Evolutionary conservation across 495 filamentous ascomycete species (phyloP), one percentile per base, ranked within the genome.

Genomic region (Staphylotrichum tortipilum): DNA sequence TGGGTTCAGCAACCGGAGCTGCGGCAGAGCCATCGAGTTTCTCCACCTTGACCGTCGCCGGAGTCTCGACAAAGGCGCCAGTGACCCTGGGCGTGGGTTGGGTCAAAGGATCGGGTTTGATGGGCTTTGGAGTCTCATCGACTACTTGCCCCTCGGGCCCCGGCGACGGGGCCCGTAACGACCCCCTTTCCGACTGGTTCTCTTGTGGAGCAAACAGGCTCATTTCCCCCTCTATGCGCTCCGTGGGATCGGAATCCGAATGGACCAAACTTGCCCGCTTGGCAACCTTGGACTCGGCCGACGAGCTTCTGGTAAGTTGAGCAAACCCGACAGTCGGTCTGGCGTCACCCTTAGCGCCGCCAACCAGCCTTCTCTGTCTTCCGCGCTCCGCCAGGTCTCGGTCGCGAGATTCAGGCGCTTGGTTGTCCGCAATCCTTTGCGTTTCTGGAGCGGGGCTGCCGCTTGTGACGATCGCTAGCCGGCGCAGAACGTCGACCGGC

Each of bases 401-500:
- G 11, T 36, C 52, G 7, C 47, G 41, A 18, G 19, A 23, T 3
- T 38, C n/a, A n/a, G 19, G 19, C 19, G 47, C 17, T 18, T 51
- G 43, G 17, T 28, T 33, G 10, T n/a, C 36, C 7, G n/a, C 28
- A 40, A 10, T 14, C 6, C 7, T 53, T 36, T 60, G 63, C 47
- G 54, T 61, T 42, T 58, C 40, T 15, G 59, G 37, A 10, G 47
- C 23, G 2, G 80, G 72, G 47, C 75, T 82, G 29, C 67, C 69
- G 55, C 76, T 85, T 18, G 81, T 76, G 17, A 77, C 76, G 57
- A 79, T 71, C 3, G 83, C 79, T 7, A 90, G 69, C 44, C 72
- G 77, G 41, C 77, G 77, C 50, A 88, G 71, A 28, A 88, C 62
- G 46, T 84, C 80, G 28, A 77, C 76, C 1, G 85, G 85, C 55